Evolutionary conservation across 2,329 filamentous ascomycete species (phyloP).

Genomic region (Penicillium verrucosum): DNA sequence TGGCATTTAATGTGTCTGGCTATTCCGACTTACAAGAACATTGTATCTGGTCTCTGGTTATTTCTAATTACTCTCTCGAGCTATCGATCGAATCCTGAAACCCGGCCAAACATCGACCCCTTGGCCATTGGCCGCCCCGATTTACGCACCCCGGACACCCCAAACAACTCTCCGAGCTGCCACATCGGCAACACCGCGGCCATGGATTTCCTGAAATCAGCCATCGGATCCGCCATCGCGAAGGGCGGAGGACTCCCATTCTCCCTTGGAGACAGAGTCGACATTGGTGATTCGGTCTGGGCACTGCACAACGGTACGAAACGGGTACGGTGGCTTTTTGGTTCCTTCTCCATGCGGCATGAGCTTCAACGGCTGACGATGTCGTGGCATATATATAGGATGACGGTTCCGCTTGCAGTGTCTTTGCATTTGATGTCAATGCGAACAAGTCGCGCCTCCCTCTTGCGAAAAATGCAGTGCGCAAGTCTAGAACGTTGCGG

Average conservation of each 20-base stretch:
- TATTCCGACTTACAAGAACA: background rate
- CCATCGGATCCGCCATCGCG: conserved; percentile 92
- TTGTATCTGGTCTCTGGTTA: background rate
- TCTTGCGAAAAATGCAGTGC: conserved; percentile 87
- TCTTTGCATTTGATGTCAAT: conserved; percentile 90
- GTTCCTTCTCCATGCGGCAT: background rate
- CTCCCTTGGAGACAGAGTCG: conserved; percentile 85
- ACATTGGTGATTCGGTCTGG: conserved; percentile 92
- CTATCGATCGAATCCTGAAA: too few species aligned
- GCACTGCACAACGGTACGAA: conserved; percentile 92
- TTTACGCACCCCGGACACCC: background rate
- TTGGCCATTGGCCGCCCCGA: conserved; percentile 7
- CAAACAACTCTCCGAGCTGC: conserved; percentile 9
- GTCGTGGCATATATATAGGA: conserved; percentile 58
- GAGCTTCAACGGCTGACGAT: conserved; percentile 13
- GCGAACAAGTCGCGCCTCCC: conserved; percentile 77
- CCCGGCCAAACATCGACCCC: too few species aligned
- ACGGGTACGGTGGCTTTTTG: conserved; percentile 56
- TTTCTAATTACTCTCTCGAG: background rate
- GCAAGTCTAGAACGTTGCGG: conserved; percentile 86
- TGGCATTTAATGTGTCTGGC: background rate
- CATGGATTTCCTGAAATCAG: conserved; percentile 98
- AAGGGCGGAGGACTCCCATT: conserved; percentile 93
- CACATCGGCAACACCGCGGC: conserved; percentile 10
- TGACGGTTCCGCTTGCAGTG: conserved; percentile 89